Base-by-base conservation (phyloP, 345 rosid species). In the Lumnitzera racemosa region DNA sequence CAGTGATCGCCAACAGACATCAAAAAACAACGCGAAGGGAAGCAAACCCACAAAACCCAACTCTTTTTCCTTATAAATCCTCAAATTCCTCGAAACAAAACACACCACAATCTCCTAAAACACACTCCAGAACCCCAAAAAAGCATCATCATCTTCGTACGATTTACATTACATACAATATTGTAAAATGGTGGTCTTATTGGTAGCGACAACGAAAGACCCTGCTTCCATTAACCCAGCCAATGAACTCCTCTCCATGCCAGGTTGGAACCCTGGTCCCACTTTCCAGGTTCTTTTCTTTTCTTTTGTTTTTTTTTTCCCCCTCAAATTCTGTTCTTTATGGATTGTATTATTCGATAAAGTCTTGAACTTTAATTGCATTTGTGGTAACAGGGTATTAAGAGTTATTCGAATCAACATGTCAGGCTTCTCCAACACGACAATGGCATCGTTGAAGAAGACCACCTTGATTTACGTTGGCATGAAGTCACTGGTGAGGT, bases 161-260 rank as follows among this genome's bases (percentile, higher is more conserved):
- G 5, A 3, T 5, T 27, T 27, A 27, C 31, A 27, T 27, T 27
- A 27, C 31, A 27, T 27, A 27, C 31, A 36, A 36, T 36, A 6
- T 36, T 36, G 43, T 36, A 36, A 70, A 24, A 91, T 89, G 96
- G 96, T 87, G 68, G 83, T 82, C 11, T 78, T 91, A 25, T 27
- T 89, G 57, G 96, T 89, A 58, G 83, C 96, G 53, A 89, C 98
- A 15, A 82, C 89, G 58, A 51, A 24, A 52, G 98, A 91, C 61
- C 89, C 98, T 5, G 98, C 98, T 51, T 91, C 98, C 63, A 78
- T 89, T 72, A 89, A 87, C 70, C 98, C 98, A 0, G 96, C 96
- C 61, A 46, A 71, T 15, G 81, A 84, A 53, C 89, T 89, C 70
- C 71, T 91, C 36, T 69, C 84, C 67, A 83, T 79, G 84, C 83